Conservation (phyloP, 2,329 filamentous ascomycete species). For the Westerdykella sp. region DNA sequence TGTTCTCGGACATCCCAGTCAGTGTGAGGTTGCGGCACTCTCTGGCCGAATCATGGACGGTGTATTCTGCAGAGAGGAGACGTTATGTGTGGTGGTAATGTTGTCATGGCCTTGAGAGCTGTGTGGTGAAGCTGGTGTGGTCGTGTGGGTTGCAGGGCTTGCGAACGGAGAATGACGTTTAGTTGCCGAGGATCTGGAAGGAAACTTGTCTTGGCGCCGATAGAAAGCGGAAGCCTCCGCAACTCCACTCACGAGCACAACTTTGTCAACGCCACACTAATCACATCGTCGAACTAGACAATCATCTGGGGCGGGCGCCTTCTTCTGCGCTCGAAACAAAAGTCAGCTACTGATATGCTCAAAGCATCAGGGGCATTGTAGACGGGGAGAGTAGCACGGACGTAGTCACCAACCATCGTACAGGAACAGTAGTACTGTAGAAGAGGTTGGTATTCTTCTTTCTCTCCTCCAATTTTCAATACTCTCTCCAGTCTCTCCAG, state of each 20-base stretch:
- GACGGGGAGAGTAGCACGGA: background rate
- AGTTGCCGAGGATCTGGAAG: constrained; percentile 1
- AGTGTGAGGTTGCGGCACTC: constrained; percentile 1
- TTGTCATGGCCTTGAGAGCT: constrained; percentile 6
- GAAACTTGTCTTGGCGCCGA: background rate
- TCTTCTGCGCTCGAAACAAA: too few relatives aligned
- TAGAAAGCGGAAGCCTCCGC: background rate
- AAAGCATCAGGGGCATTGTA: too few relatives aligned
- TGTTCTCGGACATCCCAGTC: constrained; percentile 35
- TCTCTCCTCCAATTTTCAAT: background rate
- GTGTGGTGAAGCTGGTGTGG: constrained; percentile 8
- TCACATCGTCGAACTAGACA: too few relatives aligned
- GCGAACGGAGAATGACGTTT: constrained; percentile 1
- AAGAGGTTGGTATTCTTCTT: background rate
- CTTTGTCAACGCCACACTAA: background rate
- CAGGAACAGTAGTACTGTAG: background rate
- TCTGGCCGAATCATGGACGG: background rate
- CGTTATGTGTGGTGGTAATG: background rate
- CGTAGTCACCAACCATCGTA: background rate
- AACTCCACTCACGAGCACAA: background rate
- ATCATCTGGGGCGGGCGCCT: too few relatives aligned
- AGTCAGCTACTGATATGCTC: too few relatives aligned
- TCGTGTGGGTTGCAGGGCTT: constrained; percentile 1
- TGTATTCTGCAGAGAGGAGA: background rate
- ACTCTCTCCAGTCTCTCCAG: background rate